Base-by-base conservation (phyloP, 2,329 filamentous ascomycete species). In the Penicillium italicum region DNA sequence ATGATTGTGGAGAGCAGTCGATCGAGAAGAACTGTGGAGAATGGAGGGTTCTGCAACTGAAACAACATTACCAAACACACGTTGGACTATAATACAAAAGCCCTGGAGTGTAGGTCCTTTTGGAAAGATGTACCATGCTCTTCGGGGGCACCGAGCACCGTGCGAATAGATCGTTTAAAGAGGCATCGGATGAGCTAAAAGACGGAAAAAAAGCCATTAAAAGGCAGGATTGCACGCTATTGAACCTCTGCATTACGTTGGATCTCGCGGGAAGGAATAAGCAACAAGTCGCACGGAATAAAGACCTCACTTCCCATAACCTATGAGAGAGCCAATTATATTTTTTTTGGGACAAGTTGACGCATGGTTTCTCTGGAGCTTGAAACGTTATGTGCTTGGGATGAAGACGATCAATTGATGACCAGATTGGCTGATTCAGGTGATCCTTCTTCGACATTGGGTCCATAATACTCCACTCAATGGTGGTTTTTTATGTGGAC, bases 241-340 rank as follows among this genome's bases (percentile, higher is more conserved):
- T 52, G 18, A 16, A 38, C 53, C 22, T 20, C 44, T 56, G 28
- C 54, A 53, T 53, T 43, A 56, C 43, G 49, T 53, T 53, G 36
- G 54, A 43, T 55, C 41, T 45, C 18, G 40, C 33, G 47, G 46
- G n/a, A 36, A 30, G 12, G 18, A 50, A 55, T 44, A 45, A 51
- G 40, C 47, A 51, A 51, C 6, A 44, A 45, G 42, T 53, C 36
- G 26, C 24, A 56, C 54, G 31, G 42, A 31, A 42, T 41, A 33
- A 48, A 47, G 37, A 4, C 34, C 28, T 34, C 20, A 14, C 28
- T 24, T 18, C 26, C 20, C 40, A 26, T 37, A 20, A 40, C 8
- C 20, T 20, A 12, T 16, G 6, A 31, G 18, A 20, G 40, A 51
- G 26, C 53, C 40, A 40, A 55, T 55, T 7, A 50, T 31, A 28